These are phyloP conservation scores for Arctium minus DNA, from an alignment of 129 eudicot genomes.

Conservation along the genomic window DNA sequence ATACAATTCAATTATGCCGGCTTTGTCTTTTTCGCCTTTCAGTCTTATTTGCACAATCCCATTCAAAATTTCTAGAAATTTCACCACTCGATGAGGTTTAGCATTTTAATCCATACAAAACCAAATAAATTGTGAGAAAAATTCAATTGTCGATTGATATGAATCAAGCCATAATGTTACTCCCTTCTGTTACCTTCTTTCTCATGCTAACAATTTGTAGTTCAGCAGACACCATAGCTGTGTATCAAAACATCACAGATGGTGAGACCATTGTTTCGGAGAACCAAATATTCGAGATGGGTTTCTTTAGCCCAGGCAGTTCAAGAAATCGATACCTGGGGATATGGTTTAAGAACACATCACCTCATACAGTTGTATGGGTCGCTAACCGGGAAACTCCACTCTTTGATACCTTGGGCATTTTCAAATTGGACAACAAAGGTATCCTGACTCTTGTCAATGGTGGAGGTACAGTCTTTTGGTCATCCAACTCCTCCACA, in stretches of 20 bases:
- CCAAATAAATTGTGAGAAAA: not conserved
- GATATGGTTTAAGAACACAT: no score
- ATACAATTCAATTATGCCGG: no score
- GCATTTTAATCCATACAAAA: not conserved
- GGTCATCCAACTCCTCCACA: slow-evolving; percentile 24
- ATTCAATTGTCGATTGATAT: not conserved
- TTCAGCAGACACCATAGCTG: slow-evolving; percentile 16
- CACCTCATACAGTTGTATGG: slow-evolving; percentile 26
- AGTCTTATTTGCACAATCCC: not conserved
- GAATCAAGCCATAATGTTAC: not conserved
- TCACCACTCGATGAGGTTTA: not conserved
- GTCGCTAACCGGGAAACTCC: slow-evolving; percentile 22
- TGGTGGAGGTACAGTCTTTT: slow-evolving; percentile 3
- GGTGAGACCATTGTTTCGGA: slow-evolving; percentile 28
- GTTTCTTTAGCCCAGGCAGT: slow-evolving; percentile 37
- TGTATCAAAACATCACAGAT: slow-evolving; percentile 17
- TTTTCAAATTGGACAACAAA: slow-evolving; percentile 1
- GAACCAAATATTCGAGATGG: slow-evolving; percentile 25
- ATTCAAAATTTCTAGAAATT: no score
- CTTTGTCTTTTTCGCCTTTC: no score
- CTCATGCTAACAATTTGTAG: not conserved
- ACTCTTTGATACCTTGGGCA: slow-evolving; percentile 1
- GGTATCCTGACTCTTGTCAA: slow-evolving; percentile 1
- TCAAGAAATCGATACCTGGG: slow-evolving; percentile 20
- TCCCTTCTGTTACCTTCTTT: not conserved